Base-by-base conservation (phyloP, 495 filamentous ascomycete genomes). In the Trichoderma asperelloides region DNA sequence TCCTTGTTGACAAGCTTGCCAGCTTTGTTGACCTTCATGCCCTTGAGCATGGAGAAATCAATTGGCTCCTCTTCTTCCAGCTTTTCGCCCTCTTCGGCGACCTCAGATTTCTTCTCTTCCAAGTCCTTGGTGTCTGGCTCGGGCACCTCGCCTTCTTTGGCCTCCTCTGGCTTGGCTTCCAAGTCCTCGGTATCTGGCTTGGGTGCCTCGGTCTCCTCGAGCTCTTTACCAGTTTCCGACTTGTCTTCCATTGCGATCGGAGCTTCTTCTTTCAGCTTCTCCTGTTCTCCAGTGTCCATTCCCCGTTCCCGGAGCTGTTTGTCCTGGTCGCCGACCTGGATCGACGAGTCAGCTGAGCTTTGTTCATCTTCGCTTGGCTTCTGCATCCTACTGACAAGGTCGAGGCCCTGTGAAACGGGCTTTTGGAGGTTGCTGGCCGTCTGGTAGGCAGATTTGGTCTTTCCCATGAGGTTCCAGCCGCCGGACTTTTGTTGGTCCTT, bases 361-460 rank as follows among this genome's bases (percentile, higher is more conserved):
- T 60, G 55, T 15, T 64, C 62, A 5, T 64, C 64, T 8, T 45
- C 64, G 40, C 27, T 60, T 23, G 55, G 55, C 9, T 60, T 27
- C 55, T 30, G 45, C 18, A 30, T 18, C 39, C n/a, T 49, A n/a
- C 40, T 47, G 73, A 87, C 89, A 71, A 93, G 89, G 33, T 91
- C 92, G 39, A 96, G 75, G 68, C 86, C 87, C 70, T 89, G 91
- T 69, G 89, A 90, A 71, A 94, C 91, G 67, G 86, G 84, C 75
- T 95, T 89, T 65, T 92, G 78, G 13, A 95, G 90, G 72, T 91
- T 90, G 45, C 91, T 91, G 68, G 93, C 89, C 67, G 93, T 90
- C 71, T 96, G 90, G 65, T 95, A 89, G 62, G 91, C 92, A 11
- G 84, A 83, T 6, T 91, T 95, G 51, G 95, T 79, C 72, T 87